Evolutionary conservation across 192 early-diverging fungal genomes (phyloP), one percentile per base, ranked within the genome.

Genomic region (Geranomyces variabilis): DNA sequence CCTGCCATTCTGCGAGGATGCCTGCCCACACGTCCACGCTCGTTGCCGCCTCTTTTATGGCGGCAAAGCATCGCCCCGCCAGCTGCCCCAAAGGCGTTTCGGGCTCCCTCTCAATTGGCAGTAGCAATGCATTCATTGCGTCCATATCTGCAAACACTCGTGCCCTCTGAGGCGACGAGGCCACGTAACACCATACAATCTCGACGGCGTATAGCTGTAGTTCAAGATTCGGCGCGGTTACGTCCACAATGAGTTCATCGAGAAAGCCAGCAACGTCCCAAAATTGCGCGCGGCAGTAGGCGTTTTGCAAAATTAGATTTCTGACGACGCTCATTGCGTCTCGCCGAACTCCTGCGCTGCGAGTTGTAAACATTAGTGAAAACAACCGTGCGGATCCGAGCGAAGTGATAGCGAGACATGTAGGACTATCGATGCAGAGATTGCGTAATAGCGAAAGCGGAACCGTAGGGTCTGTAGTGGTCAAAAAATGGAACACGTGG

Each of bases 221-320:
- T 5, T 61, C 45, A 8, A 43, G 13, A 24, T 67, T 34, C 8
- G 36, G 24, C 10, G 56, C 15, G 19, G 73, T 30, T 14, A 74
- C 28, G 45, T 74, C 66, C 19, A 56, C 73, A 28, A 68, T 44
- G 0, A 74, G 10, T 48, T 74, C 73, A 8, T 57, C 44, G 19
- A 67, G 10, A 45, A 74, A 74, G 0, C 66, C 66, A 21, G n/a
- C 43, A 26, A 34, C 58, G 24, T 74, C 44, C 6, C 72, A 68
- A 31, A 68, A 66, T 1, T n/a, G 24, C 12, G 15, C 29, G 28
- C 31, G 44, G 45, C 73, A 74, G 57, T 62, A 68, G 43, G 21
- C 10, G 66, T 62, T 74, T 51, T 74, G 73, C 17, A 68, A 46
- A 33, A 74, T 62, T 13, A 74, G 59, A 47, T 74, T 74, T 51